phyloP scores from a whole-genome alignment of 208 protist genomes.

The Acanthamoeba culbertsoni region DNA sequence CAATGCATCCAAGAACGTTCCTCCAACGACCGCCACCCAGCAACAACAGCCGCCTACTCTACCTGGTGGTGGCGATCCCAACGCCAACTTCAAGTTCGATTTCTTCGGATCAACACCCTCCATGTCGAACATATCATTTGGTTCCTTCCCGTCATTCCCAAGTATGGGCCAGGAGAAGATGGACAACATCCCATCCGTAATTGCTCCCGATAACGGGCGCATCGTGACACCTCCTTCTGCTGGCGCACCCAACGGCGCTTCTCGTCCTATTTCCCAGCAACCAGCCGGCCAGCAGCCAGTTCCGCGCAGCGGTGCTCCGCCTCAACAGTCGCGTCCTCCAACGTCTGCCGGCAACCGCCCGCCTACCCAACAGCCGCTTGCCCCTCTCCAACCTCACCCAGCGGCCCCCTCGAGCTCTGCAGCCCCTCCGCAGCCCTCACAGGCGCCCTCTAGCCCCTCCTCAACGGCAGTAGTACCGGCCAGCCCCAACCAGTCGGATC shows the following conservation, averaged over 20 bases:
- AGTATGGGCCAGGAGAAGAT: not conserved
- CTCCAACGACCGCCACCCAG: not conserved
- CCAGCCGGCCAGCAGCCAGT: not conserved
- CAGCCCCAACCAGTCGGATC: not conserved
- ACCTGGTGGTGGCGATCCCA: not conserved
- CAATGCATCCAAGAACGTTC: too few species aligned
- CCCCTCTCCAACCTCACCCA: not conserved
- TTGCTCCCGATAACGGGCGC: not conserved
- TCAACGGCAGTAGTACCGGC: not conserved
- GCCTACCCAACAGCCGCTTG: too few species aligned
- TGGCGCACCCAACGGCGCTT: not conserved
- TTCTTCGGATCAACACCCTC: conserved; percentile 31
- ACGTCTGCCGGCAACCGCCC: too few species aligned
- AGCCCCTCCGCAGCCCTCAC: not conserved
- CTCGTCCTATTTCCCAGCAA: too few species aligned
- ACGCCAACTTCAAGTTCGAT: not conserved
- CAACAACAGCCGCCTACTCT: not conserved
- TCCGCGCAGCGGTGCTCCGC: not conserved
- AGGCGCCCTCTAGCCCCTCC: not conserved
- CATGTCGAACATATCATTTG: not conserved
- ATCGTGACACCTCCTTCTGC: not conserved
- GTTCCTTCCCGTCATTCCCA: not conserved
- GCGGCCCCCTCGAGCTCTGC: not conserved
- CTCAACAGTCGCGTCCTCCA: not conserved
- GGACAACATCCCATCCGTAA: not conserved